These are phyloP conservation scores for Cephaloascus fragrans DNA, from an alignment of 805 yeast species.

Conservation along the genomic window DNA sequence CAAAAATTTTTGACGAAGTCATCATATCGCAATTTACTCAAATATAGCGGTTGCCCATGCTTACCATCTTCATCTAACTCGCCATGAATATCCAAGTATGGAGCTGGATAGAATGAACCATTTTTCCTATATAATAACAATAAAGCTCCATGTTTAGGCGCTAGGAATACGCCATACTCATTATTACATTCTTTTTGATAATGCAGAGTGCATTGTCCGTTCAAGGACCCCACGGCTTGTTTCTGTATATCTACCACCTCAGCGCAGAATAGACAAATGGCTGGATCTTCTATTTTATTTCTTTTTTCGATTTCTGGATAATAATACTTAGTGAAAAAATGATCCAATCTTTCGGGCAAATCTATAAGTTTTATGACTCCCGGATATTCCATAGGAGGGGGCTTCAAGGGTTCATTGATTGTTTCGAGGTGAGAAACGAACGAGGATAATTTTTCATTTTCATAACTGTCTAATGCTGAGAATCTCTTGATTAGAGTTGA, in stretches of 20 bases:
- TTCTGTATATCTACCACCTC: constrained; percentile 57
- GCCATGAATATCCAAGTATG: constrained; percentile 80
- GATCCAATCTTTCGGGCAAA: constrained; percentile 60
- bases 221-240: constrained; percentile 37
- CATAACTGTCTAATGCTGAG: neutral
- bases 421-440: neutral
- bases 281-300: constrained; percentile 58
- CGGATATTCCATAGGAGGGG: constrained; percentile 43
- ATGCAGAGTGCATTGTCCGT: constrained; percentile 81
- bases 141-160: constrained; percentile 61
- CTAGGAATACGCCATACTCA: constrained; percentile 59
- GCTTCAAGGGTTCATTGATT: neutral
- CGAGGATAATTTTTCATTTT: neutral
- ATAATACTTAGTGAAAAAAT: constrained; percentile 52
- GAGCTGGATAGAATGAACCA: constrained; percentile 80
- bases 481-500: constrained; percentile 12
- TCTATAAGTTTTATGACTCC: constrained; percentile 50
- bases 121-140: constrained; percentile 59
- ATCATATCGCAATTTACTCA: constrained; percentile 54
- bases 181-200: constrained; percentile 50
- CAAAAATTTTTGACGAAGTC: constrained; percentile 59
- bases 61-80: constrained; percentile 70
- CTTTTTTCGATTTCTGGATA: constrained; percentile 32
- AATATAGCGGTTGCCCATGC: constrained; percentile 61
- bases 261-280: constrained; percentile 81